Percentiles rank a stretch among this genome's conserved stretches.
These are phyloP conservation scores for Penicillium sp. DNA, from an alignment of 2,329 filamentous ascomycete species.

Conservation along the genomic window DNA sequence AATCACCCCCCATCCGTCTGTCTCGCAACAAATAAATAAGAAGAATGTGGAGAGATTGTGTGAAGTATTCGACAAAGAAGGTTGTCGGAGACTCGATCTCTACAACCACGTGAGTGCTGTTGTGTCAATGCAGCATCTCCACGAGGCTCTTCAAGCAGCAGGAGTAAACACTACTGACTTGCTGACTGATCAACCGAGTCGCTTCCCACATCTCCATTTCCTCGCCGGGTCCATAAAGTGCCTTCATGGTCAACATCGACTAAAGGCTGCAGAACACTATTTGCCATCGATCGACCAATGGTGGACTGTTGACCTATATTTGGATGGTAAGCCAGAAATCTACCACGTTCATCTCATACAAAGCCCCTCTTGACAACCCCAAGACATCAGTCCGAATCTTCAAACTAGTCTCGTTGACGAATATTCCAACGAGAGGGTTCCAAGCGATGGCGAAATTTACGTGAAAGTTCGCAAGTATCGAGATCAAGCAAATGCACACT, in stretches of 20 bases:
- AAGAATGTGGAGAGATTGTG: constrained; percentile 24
- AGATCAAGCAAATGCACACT: constrained; percentile 15
- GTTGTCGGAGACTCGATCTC: constrained; percentile 20
- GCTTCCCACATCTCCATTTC: constrained; percentile 21
- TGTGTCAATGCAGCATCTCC: constrained; percentile 14
- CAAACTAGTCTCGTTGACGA: constrained; percentile 27
- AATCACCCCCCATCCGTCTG: constrained; percentile 16
- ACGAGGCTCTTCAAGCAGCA: constrained; percentile 8
- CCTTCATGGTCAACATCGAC: constrained; percentile 28
- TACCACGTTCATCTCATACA: background rate
- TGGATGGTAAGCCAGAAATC: constrained; percentile 21
- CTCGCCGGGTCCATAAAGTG: constrained; percentile 19
- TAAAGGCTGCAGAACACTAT: constrained; percentile 21
- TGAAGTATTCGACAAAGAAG: constrained; percentile 22
- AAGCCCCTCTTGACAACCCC: constrained; percentile 1
- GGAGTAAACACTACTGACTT: constrained; percentile 3
- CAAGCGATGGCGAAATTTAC: constrained; percentile 31
- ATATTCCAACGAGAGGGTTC: constrained; percentile 29
- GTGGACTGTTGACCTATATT: constrained; percentile 34
- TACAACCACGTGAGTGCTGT: constrained; percentile 21
- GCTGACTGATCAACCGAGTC: constrained; percentile 9
- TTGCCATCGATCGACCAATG: constrained; percentile 21
- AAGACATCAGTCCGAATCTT: constrained; percentile 28
- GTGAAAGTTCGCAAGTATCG: constrained; percentile 25
- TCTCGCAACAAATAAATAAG: constrained; percentile 4